Conservation (phyloP, 208 protist species). For the Wallacemonas rigidus region DNA sequence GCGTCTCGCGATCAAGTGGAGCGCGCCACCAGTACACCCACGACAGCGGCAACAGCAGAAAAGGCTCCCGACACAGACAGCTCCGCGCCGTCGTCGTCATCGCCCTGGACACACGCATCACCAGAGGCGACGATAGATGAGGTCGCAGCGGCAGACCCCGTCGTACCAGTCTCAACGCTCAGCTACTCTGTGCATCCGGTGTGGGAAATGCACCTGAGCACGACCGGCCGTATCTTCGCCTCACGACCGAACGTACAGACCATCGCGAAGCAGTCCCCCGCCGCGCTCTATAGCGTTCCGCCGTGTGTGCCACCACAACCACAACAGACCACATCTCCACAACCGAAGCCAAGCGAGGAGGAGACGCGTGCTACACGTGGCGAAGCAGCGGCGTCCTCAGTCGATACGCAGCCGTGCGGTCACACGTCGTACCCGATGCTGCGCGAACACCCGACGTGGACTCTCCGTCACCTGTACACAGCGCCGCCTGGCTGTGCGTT, state of each 20-base stretch:
- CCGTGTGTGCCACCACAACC: conserved; percentile 1
- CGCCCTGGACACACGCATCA: neutral
- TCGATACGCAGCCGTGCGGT: no score
- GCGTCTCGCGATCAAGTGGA: neutral
- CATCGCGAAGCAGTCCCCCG: conserved; percentile 44
- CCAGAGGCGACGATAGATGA: neutral
- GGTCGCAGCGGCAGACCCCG: neutral
- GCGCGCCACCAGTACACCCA: neutral
- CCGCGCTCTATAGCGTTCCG: conserved; percentile 18
- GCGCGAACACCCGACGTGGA: conserved; percentile 46
- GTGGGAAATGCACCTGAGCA: conserved; percentile 60
- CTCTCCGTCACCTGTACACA: conserved; percentile 65
- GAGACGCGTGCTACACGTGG: neutral
- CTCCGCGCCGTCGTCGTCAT: neutral
- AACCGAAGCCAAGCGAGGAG: neutral
- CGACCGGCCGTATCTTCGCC: conserved; percentile 68
- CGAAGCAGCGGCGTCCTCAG: neutral
- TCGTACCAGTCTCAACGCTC: conserved; percentile 16
- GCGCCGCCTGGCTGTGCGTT: conserved; percentile 67
- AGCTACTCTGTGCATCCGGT: conserved; percentile 72
- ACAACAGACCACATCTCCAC: no score
- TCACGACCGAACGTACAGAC: conserved; percentile 71
- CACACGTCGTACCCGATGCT: conserved; percentile 7
- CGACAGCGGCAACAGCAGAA: neutral
- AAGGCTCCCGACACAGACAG: neutral